A percentile compares a stretch with the other conserved stretches of the same genome.
Conservation (phyloP, 148 eudicot species). For the Silene latifolia region DNA sequence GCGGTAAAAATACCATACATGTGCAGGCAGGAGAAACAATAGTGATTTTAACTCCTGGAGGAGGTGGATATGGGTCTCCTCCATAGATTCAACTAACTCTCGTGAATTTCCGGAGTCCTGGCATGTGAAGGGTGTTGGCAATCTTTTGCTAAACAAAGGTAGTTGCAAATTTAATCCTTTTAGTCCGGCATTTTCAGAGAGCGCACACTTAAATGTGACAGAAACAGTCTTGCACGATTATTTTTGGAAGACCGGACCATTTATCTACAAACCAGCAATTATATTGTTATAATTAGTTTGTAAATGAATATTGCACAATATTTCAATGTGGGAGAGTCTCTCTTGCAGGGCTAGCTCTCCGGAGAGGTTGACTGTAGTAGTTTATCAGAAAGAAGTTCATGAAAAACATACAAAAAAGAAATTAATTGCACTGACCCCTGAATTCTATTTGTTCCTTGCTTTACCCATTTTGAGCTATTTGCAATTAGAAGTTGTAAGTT, state of each 20-base stretch:
- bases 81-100: constrained; percentile 9
- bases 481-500: neutral
- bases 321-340: too few relatives aligned
- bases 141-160: constrained; percentile 6
- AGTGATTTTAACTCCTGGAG: constrained; percentile 88
- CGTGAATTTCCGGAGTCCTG: neutral
- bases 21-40: constrained; percentile 79
- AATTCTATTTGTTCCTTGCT: neutral
- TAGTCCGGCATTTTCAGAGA: neutral
- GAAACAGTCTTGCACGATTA: too few relatives aligned
- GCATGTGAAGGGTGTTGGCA: neutral
- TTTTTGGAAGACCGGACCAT: too few relatives aligned
- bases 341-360: neutral
- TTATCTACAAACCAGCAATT: too few relatives aligned
- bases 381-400: neutral
- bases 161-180: neutral
- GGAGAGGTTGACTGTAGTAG: neutral
- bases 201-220: neutral
- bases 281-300: too few relatives aligned
- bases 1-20: constrained; percentile 86
- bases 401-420: neutral
- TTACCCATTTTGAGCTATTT: neutral
- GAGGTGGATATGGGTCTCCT: constrained; percentile 70
- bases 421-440: neutral
- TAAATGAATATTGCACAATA: neutral